Evolutionary conservation across 2,329 filamentous ascomycete species (phyloP).

Genomic region (Chlorencoelia australis): DNA sequence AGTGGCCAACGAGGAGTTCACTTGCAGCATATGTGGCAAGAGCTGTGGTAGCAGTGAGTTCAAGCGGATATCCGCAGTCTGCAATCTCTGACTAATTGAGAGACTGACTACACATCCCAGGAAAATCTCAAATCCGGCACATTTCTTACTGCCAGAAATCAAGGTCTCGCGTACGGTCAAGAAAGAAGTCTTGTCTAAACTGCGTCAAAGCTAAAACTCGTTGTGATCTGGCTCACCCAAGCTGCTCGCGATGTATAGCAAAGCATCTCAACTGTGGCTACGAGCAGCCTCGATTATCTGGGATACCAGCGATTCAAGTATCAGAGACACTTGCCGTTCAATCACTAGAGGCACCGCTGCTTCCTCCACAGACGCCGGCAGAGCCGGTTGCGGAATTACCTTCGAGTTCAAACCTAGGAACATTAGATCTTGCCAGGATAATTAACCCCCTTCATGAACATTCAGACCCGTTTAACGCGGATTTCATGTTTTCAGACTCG

Average conservation of each 20-base stretch:
- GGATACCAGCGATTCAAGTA: background rate
- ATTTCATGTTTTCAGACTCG: background rate
- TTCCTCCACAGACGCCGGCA: too few species aligned
- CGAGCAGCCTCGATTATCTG: background rate
- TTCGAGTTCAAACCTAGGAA: background rate
- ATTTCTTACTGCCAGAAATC: conserved; percentile 12
- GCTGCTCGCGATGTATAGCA: conserved; percentile 11
- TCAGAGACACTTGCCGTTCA: too few species aligned
- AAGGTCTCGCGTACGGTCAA: conserved; percentile 6
- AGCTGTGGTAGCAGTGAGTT: conserved; percentile 11
- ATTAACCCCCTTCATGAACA: too few species aligned
- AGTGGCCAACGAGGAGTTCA: background rate
- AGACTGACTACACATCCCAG: conserved; percentile 3
- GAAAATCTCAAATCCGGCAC: conserved; percentile 13
- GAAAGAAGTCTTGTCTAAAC: conserved; percentile 12
- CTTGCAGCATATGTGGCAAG: conserved; percentile 14
- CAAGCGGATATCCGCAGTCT: background rate
- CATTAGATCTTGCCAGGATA: too few species aligned
- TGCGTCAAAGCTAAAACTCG: conserved; percentile 15
- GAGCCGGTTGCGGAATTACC: background rate
- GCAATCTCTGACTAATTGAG: background rate
- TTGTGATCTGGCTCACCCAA: conserved; percentile 10
- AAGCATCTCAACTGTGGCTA: conserved; percentile 10
- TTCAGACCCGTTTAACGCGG: background rate
- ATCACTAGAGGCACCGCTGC: too few species aligned